Percentiles rank a stretch among this genome's conserved stretches.
phyloP scores from a whole-genome alignment of 768 basidiomycete genomes.

The Boletus fagicola region DNA sequence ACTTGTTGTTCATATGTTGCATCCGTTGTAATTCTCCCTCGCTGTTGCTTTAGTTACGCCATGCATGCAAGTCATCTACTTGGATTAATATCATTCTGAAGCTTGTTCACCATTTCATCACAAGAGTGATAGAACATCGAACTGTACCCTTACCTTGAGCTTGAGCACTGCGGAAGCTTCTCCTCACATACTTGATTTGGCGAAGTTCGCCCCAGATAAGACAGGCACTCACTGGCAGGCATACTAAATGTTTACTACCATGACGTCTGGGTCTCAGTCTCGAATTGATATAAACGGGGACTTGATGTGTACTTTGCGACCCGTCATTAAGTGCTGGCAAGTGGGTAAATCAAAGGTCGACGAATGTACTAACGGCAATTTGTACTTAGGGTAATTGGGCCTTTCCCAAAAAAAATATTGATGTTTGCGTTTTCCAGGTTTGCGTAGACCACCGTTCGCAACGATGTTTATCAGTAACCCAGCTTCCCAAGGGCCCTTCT shows the following conservation, averaged over 20 bases:
- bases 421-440: neutral
- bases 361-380: neutral
- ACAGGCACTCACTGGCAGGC: too few species aligned
- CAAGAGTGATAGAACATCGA: neutral
- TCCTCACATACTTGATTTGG: neutral
- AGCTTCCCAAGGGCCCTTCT: too few species aligned
- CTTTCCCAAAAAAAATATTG: too few species aligned
- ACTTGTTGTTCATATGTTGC: conserved; percentile 6
- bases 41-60: neutral
- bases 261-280: neutral
- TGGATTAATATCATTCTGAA: neutral
- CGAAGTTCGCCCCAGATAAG: too few species aligned
- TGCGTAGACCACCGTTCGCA: neutral
- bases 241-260: too few species aligned
- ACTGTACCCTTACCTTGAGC: neutral
- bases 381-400: neutral
- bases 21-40: neutral
- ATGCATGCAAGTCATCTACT: conserved; percentile 6
- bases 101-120: neutral
- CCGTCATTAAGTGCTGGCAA: too few species aligned
- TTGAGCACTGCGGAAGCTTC: neutral
- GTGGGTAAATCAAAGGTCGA: neutral
- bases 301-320: neutral
- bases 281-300: neutral
- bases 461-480: too few species aligned